Evolutionary conservation across 2,329 filamentous ascomycete species (phyloP), one percentile per base, ranked within the genome.

Genomic region (Lasiodiplodia hormozganensis): DNA sequence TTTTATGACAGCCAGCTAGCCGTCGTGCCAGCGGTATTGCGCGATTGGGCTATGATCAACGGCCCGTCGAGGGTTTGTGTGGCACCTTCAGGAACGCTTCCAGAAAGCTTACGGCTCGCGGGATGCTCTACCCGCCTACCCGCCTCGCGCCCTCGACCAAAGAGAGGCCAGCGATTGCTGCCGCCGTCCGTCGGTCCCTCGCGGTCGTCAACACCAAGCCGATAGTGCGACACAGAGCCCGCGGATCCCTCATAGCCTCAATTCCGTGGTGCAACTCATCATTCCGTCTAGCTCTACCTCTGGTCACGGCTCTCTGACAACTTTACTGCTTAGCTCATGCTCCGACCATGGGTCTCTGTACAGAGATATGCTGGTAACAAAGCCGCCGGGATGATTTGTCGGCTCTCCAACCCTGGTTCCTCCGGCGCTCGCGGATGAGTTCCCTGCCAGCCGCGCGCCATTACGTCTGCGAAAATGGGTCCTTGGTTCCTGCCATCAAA

Each of bases 31-130:
- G 31, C 60, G 60, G 60, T n/a, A 64, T 52, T 52, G 43, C 60
- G 60, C 60, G 47, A 64, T 64, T 47, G 16, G 60, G 60, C 60
- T 31, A 52, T 64, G 60, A 64, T 64, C 60, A 40, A 23, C 60
- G 31, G 43, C 14, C 18, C 38, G 21, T n/a, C 8, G 28, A 64
- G 43, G 18, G 43, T 31, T n/a, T 31, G 23, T 14, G 47, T 64
- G 60, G 60, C 47, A 52, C 60, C 60, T 47, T 64, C 60, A 64
- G 60, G 60, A 64, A 64, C 60, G 60, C 60, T 64, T 64, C 60
- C 28, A 64, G 60, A 64, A 64, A 64, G 40, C 47, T 38, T 64
- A 34, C 28, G 18, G 58, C 40, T 36, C 28, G 18, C 58, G 43
- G 58, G 58, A 62, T 62, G 43, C 40, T 38, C 28, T 23, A 38